Conservation (phyloP, 2,329 filamentous ascomycete genomes). For the Domatiomyces catenatus region DNA sequence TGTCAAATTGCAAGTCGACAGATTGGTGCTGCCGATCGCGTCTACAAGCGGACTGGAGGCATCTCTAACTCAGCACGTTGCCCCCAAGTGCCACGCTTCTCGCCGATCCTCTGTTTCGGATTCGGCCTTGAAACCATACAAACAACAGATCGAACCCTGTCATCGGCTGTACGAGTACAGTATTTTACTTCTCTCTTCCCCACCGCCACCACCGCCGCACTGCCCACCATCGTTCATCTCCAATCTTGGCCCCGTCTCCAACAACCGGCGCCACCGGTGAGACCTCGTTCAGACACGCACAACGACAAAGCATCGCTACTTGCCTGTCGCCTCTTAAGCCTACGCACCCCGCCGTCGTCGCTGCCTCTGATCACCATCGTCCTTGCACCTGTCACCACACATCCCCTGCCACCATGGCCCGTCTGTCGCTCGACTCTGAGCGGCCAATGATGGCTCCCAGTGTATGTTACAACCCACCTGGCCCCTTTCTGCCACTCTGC, state of each 20-base stretch:
- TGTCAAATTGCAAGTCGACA: neutral
- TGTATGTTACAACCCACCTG: slow-evolving; percentile 24
- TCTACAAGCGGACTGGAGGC: neutral
- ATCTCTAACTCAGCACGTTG: neutral
- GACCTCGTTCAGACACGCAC: slow-evolving; percentile 1
- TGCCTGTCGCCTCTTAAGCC: neutral
- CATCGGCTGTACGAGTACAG: neutral
- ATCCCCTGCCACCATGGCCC: slow-evolving; percentile 19
- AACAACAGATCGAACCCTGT: neutral
- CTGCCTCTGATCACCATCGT: neutral
- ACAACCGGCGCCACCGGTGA: neutral
- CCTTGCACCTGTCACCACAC: neutral
- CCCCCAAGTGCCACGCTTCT: neutral
- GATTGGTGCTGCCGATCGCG: neutral
- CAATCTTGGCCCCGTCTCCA: neutral
- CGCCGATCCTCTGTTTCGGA: neutral
- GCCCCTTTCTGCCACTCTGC: slow-evolving; percentile 4
- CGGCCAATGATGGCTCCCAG: slow-evolving; percentile 41
- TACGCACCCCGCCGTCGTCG: neutral
- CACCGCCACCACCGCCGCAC: too few species aligned
- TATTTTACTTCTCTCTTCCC: neutral
- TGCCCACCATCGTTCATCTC: too few species aligned
- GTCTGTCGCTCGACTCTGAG: slow-evolving; percentile 37
- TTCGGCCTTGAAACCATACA: neutral
- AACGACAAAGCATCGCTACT: neutral